Percentiles rank a stretch among this genome's conserved stretches.
phyloP scores from a whole-genome alignment of 352 stramenopile species.

The Phytophthora megakarya region DNA sequence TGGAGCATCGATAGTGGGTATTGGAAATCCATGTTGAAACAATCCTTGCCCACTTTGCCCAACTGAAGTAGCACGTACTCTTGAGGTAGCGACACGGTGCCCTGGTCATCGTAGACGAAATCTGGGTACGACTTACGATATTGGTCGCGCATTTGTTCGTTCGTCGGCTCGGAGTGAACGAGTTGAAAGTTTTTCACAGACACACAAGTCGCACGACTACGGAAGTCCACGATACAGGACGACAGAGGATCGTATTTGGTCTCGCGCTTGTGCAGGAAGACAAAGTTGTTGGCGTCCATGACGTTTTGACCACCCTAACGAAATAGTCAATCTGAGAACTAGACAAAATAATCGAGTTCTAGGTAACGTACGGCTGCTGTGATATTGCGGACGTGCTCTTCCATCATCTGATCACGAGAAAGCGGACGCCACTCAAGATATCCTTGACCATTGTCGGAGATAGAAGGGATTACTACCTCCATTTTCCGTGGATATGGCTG shows the following conservation, averaged over 20 bases:
- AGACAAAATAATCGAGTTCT: background rate
- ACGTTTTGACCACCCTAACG: slow-evolving; percentile 82
- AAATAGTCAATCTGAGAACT: slow-evolving; percentile 1
- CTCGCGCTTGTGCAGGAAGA: slow-evolving; percentile 86
- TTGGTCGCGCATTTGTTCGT: slow-evolving; percentile 69
- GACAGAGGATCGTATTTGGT: slow-evolving; percentile 91
- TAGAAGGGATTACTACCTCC: slow-evolving; percentile 79
- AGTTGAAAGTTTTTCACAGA: slow-evolving; percentile 95
- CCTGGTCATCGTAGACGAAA: slow-evolving; percentile 84
- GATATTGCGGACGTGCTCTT: slow-evolving; percentile 73
- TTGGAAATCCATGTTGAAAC: slow-evolving; percentile 95
- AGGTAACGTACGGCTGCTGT: slow-evolving; percentile 48
- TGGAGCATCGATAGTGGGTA: slow-evolving; percentile 93
- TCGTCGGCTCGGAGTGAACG: slow-evolving; percentile 81
- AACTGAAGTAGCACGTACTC: slow-evolving; percentile 86
- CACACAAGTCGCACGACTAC: slow-evolving; percentile 87
- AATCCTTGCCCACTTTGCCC: slow-evolving; percentile 90
- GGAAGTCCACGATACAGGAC: slow-evolving; percentile 93
- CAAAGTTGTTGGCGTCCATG: slow-evolving; percentile 73
- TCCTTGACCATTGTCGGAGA: slow-evolving; percentile 60
- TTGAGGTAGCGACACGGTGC: slow-evolving; percentile 81
- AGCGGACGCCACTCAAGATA: slow-evolving; percentile 79
- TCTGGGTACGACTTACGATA: slow-evolving; percentile 73
- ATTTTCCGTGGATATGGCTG: slow-evolving; percentile 80
- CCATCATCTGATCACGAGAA: slow-evolving; percentile 79